Evolutionary conservation across 108 stramenopile genomes (phyloP).

Genomic region (Poteriospumella lacustris): DNA sequence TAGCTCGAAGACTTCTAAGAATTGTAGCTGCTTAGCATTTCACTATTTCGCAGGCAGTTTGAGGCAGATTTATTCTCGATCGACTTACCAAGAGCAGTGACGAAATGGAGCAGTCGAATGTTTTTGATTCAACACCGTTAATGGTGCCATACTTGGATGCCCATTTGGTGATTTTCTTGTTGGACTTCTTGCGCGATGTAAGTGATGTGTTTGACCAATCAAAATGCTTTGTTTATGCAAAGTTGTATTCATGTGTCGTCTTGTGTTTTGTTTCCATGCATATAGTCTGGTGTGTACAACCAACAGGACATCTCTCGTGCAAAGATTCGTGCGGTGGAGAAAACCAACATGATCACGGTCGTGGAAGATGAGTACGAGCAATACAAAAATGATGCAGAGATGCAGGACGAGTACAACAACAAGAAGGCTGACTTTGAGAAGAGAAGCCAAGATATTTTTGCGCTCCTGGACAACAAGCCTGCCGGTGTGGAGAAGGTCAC

Average conservation of each 20-base stretch:
- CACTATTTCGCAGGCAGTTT: no score
- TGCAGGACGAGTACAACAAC: constrained; percentile 58
- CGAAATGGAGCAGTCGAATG: no score
- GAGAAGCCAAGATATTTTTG: constrained; percentile 64
- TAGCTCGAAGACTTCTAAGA: no score
- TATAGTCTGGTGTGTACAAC: constrained; percentile 39
- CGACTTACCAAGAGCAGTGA: no score
- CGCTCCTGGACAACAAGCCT: constrained; percentile 54
- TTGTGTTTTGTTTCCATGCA: constrained; percentile 39
- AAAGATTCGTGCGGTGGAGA: constrained; percentile 19
- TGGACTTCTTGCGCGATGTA: constrained; percentile 73
- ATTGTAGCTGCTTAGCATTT: no score
- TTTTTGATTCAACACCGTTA: constrained; percentile 67
- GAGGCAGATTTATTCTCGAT: no score
- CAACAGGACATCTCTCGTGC: constrained; percentile 23
- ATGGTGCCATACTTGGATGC: constrained; percentile 81
- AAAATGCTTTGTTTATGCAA: neutral
- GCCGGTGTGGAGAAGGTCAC: constrained; percentile 1
- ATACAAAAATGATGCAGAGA: constrained; percentile 12
- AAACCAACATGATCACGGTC: constrained; percentile 16
- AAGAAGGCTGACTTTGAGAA: constrained; percentile 66
- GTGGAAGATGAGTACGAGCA: constrained; percentile 24
- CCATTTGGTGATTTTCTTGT: constrained; percentile 88
- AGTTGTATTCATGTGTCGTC: neutral
- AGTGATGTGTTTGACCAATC: neutral